Conservation (phyloP, 192 early-diverging fungal genomes). For the Linnemannia elongata region DNA sequence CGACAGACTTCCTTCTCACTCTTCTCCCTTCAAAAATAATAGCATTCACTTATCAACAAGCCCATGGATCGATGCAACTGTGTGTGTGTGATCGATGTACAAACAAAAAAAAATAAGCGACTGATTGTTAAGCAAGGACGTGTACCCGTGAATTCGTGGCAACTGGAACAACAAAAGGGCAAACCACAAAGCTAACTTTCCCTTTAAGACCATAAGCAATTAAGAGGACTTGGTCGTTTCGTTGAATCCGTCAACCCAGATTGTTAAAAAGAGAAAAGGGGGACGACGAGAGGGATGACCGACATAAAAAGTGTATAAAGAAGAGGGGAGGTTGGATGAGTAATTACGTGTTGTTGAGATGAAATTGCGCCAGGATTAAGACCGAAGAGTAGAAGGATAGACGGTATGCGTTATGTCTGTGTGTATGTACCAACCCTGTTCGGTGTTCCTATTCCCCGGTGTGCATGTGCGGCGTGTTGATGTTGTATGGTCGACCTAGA, state of each 20-base stretch:
- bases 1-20: not conserved
- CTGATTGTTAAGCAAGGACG: not conserved
- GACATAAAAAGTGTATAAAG: not conserved
- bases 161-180: not conserved
- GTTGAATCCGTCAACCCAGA: too few relatives aligned
- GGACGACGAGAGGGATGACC: not conserved
- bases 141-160: not conserved
- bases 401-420: too few relatives aligned
- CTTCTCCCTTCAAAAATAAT: not conserved
- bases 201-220: too few relatives aligned
- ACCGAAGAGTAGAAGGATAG: not conserved
- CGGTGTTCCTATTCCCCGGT: too few relatives aligned
- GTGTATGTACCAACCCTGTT: too few relatives aligned
- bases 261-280: not conserved
- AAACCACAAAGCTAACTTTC: not conserved
- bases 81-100: too few relatives aligned
- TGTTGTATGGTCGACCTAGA: too few relatives aligned
- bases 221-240: too few relatives aligned
- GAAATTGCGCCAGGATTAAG: not conserved
- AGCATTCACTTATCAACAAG: too few relatives aligned
- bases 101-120: too few relatives aligned
- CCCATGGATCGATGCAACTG: too few relatives aligned
- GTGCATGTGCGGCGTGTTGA: not conserved
- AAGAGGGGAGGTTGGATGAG: not conserved
- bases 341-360: not conserved